Conservation (phyloP, 2,329 filamentous ascomycete species). For the Paecilomyces fulvus region DNA sequence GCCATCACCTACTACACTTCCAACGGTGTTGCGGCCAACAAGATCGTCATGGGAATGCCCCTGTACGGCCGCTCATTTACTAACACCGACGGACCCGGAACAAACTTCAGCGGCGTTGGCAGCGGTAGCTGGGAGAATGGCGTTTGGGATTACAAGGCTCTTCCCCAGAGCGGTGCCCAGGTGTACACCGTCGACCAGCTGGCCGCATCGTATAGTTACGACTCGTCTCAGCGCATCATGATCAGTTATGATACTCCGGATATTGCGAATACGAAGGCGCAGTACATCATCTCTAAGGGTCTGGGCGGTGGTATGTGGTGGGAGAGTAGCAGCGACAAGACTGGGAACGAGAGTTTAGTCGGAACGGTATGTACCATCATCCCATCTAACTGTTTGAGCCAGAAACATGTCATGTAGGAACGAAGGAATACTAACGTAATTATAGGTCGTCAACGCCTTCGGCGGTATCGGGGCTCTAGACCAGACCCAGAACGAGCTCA, state of each 20-base stretch:
- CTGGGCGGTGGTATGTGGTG: conserved; percentile 96
- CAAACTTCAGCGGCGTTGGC: conserved; percentile 62
- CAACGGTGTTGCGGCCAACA: conserved; percentile 55
- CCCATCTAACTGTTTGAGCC: background rate
- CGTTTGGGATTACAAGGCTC: conserved; percentile 78
- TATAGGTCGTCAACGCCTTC: conserved; percentile 23
- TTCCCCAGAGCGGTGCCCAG: conserved; percentile 59
- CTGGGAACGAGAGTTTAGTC: conserved; percentile 58
- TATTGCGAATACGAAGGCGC: conserved; percentile 63
- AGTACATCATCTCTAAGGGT: conserved; percentile 57
- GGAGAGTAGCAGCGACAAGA: conserved; percentile 75
- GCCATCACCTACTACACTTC: conserved; percentile 64
- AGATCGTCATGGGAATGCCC: conserved; percentile 86
- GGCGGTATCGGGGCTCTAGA: conserved; percentile 35
- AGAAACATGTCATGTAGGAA: too few relatives aligned
- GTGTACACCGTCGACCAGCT: conserved; percentile 54
- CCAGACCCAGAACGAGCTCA: conserved; percentile 38
- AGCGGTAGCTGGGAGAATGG: conserved; percentile 77
- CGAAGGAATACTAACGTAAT: background rate
- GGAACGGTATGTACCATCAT: conserved; percentile 31
- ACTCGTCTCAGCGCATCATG: conserved; percentile 50
- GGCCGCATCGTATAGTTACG: conserved; percentile 61
- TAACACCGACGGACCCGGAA: conserved; percentile 66
- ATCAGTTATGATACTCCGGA: conserved; percentile 65
- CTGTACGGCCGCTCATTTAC: conserved; percentile 82